Evolutionary conservation across 441 rosid genomes (phyloP).

Genomic region (Melastoma candidum): DNA sequence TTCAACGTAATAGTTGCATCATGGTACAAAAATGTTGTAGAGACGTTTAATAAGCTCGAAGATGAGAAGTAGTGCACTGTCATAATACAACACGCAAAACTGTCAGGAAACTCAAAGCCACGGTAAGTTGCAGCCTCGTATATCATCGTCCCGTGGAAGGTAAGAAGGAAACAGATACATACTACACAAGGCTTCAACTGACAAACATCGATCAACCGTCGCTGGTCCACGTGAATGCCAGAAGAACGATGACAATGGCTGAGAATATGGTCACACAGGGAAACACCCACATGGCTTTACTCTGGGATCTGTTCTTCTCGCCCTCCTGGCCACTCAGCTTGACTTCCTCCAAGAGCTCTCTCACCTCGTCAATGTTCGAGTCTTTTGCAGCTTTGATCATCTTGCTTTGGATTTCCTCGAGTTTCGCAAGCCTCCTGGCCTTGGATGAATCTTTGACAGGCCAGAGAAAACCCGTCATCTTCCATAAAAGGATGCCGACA

Average conservation of each 20-base stretch:
- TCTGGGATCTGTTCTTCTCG: conserved; percentile 24
- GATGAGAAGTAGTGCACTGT: too few species aligned
- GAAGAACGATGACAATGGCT: conserved; percentile 43
- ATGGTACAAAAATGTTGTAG: too few species aligned
- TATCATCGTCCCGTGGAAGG: not conserved
- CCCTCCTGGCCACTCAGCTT: conserved; percentile 34
- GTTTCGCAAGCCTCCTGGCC: conserved; percentile 25
- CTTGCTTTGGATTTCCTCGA: conserved; percentile 63
- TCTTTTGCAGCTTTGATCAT: conserved; percentile 79
- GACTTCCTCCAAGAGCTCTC: conserved; percentile 63
- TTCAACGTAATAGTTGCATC: too few species aligned
- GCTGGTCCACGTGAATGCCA: conserved; percentile 68
- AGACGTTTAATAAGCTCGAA: too few species aligned
- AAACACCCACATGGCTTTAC: conserved; percentile 46
- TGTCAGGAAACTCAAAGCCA: too few species aligned
- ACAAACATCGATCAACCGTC: conserved; percentile 36
- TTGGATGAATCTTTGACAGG: conserved; percentile 27
- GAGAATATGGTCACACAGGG: conserved; percentile 45
- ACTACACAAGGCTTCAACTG: not conserved
- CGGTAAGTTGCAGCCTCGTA: not conserved
- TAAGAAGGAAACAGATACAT: not conserved
- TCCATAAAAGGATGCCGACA: conserved; percentile 82
- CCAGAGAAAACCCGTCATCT: conserved; percentile 85
- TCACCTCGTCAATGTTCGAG: conserved; percentile 67
- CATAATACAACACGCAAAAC: too few species aligned